phyloP scores from a whole-genome alignment of 768 basidiomycete genomes.

The Xerocomellus chrysenteron region DNA sequence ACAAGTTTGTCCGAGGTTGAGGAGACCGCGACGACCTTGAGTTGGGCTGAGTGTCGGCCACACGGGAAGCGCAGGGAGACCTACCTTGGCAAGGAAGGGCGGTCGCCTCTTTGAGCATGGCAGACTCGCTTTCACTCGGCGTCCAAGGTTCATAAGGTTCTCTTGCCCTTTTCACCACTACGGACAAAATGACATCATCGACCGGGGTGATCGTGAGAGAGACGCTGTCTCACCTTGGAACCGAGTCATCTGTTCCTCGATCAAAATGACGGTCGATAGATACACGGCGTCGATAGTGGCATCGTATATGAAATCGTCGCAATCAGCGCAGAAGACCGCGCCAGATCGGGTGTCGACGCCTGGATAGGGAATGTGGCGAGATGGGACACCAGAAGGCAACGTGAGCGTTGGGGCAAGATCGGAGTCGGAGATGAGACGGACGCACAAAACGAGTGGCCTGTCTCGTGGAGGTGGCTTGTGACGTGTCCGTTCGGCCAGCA shows the following conservation, averaged over 20 bases:
- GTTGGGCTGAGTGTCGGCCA: not conserved
- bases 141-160: conserved; percentile 53
- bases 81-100: conserved; percentile 74
- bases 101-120: conserved; percentile 48
- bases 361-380: conserved; percentile 29
- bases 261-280: conserved; percentile 42
- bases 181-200: not conserved
- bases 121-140: conserved; percentile 40
- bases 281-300: conserved; percentile 47
- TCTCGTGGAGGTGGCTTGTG: conserved; percentile 52
- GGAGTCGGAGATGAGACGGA: conserved; percentile 14
- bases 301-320: conserved; percentile 75
- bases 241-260: conserved; percentile 61
- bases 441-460: conserved; percentile 67
- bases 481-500: conserved; percentile 69
- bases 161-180: conserved; percentile 41
- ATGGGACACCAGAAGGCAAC: not conserved
- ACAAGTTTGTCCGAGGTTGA: conserved; percentile 92
- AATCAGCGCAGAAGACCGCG: conserved; percentile 68
- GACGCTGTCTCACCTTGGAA: conserved; percentile 41
- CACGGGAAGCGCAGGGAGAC: not conserved
- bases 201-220: not conserved
- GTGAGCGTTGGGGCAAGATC: not conserved
- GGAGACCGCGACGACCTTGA: conserved; percentile 74
- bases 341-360: conserved; percentile 76